Percentiles rank a stretch among this genome's conserved stretches.
phyloP scores from a whole-genome alignment of 306 rosid species.

The Abrus pulchellus region DNA sequence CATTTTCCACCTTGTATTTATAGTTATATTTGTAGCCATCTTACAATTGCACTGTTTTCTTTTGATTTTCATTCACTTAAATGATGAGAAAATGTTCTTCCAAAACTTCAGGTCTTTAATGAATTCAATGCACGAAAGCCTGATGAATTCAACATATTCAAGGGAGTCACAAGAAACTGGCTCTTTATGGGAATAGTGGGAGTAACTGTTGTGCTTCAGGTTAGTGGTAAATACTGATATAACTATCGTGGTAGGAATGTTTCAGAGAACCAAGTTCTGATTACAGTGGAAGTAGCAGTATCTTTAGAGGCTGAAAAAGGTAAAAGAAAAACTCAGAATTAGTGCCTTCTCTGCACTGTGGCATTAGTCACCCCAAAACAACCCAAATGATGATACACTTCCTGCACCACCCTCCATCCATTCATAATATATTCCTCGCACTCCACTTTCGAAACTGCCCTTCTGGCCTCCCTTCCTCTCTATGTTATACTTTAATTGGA shows the following conservation, averaged over 20 bases:
- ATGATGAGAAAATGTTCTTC: slow-evolving; percentile 39
- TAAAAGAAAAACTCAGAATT: slow-evolving; percentile 11
- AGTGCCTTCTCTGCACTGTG: neutral
- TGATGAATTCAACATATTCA: slow-evolving; percentile 77
- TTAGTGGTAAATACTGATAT: slow-evolving; percentile 43
- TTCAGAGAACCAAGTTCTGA: neutral
- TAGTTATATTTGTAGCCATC: slow-evolving; percentile 17
- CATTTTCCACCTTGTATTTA: neutral
- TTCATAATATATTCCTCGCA: neutral
- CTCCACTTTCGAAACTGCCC: neutral
- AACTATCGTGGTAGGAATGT: neutral
- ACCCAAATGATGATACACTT: neutral
- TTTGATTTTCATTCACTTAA: slow-evolving; percentile 10
- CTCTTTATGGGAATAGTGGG: slow-evolving; percentile 84
- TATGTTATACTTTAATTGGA: neutral
- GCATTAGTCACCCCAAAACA: neutral
- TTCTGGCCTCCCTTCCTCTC: neutral
- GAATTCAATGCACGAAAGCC: slow-evolving; percentile 97
- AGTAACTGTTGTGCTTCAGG: slow-evolving; percentile 84
- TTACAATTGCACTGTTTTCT: slow-evolving; percentile 18
- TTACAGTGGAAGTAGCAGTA: slow-evolving; percentile 5
- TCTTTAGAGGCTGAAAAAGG: neutral
- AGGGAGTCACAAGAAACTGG: slow-evolving; percentile 73
- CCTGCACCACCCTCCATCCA: neutral
- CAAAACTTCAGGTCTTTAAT: slow-evolving; percentile 72